Evolutionary conservation across 2,329 filamentous ascomycete genomes (phyloP).

Genomic region (Fusarium redolens): DNA sequence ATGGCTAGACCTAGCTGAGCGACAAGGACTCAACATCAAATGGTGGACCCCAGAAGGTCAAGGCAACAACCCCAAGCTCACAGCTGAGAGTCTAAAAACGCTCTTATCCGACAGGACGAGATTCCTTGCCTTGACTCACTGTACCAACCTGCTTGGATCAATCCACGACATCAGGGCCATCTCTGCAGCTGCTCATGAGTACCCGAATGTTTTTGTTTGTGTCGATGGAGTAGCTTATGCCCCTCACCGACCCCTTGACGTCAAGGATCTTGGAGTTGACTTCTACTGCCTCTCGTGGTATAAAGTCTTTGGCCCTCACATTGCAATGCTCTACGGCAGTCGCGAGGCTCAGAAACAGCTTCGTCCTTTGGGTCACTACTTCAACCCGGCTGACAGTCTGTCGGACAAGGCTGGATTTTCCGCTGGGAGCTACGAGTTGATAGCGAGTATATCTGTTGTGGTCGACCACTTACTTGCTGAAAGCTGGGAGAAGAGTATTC

Average conservation of each 20-base stretch:
- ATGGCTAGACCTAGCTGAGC: slow-evolving; percentile 76
- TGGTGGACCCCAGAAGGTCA: slow-evolving; percentile 10
- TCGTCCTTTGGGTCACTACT: slow-evolving; percentile 71
- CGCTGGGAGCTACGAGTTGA: slow-evolving; percentile 76
- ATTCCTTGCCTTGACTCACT: slow-evolving; percentile 79
- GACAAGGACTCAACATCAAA: slow-evolving; percentile 59
- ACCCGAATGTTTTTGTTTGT: slow-evolving; percentile 66
- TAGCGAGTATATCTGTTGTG: slow-evolving; percentile 70
- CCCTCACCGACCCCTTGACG: slow-evolving; percentile 77
- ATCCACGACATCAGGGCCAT: slow-evolving; percentile 73
- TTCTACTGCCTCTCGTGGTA: slow-evolving; percentile 87
- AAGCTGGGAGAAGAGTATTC: slow-evolving; percentile 63
- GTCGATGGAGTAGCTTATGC: slow-evolving; percentile 84
- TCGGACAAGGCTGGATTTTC: slow-evolving; percentile 76
- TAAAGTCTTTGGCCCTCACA: slow-evolving; percentile 83
- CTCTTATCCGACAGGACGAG: slow-evolving; percentile 73
- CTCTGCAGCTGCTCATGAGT: slow-evolving; percentile 61
- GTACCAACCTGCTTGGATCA: slow-evolving; percentile 78
- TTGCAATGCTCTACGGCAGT: slow-evolving; percentile 76
- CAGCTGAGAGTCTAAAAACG: slow-evolving; percentile 64
- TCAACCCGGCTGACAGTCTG: slow-evolving; percentile 70
- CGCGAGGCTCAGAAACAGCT: slow-evolving; percentile 66
- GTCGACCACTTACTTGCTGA: slow-evolving; percentile 66
- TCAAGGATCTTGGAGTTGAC: slow-evolving; percentile 75
- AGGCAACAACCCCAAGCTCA: slow-evolving; percentile 64